Conservation (phyloP, 305 asterid genomes). For the Plantago rigida region DNA sequence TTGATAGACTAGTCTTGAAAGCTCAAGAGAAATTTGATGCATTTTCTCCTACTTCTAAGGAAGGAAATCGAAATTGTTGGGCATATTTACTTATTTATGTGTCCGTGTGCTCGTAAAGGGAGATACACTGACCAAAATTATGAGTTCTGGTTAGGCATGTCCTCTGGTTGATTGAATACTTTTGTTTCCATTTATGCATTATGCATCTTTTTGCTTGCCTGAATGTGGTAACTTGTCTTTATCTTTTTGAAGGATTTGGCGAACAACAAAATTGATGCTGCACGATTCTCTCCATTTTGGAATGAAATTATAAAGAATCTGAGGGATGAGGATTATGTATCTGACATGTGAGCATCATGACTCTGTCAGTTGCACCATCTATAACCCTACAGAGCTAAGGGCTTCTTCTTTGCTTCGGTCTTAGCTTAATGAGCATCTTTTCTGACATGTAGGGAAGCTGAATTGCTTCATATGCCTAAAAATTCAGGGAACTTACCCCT, state of each 20-base stretch:
- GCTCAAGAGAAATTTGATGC: background rate
- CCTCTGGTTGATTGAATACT: background rate
- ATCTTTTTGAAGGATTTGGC: slow-evolving; percentile 46
- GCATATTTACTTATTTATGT: background rate
- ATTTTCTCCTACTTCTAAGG: background rate
- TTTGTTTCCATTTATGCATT: background rate
- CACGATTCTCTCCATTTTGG: slow-evolving; percentile 93
- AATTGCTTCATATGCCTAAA: slow-evolving; percentile 84
- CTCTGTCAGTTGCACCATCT: slow-evolving; percentile 21
- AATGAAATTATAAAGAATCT: slow-evolving; percentile 76
- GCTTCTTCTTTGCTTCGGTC: background rate
- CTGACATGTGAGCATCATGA: slow-evolving; percentile 52
- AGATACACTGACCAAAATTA: background rate
- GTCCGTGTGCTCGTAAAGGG: background rate
- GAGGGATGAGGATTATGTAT: slow-evolving; percentile 89
- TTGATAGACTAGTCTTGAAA: background rate
- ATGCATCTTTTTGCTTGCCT: background rate
- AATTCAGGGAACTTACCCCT: slow-evolving; percentile 56
- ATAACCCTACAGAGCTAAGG: slow-evolving; percentile 16
- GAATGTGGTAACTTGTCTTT: slow-evolving; percentile 21
- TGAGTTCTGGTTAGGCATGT: background rate
- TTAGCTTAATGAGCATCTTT: slow-evolving; percentile 23
- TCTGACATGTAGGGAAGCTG: slow-evolving; percentile 61
- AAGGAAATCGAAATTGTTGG: background rate
- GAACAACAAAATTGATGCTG: slow-evolving; percentile 63